These are phyloP conservation scores for Jaenimonas drosophilae DNA, from an alignment of 208 protist species.

Conservation along the genomic window DNA sequence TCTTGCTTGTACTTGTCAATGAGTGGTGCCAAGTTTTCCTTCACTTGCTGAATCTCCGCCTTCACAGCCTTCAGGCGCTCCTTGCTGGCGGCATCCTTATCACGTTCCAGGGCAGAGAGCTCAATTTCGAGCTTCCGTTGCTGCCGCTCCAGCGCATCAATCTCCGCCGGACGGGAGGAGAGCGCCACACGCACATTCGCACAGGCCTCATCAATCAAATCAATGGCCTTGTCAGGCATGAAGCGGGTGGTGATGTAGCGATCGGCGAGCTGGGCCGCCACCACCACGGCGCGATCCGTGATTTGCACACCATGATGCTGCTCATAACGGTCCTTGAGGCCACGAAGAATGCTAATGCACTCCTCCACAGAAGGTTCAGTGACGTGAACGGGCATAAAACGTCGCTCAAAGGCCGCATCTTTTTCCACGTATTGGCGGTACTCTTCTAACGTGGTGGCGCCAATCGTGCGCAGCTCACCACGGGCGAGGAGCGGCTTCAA, in stretches of 20 bases:
- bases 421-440: slow-evolving; percentile 95
- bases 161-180: slow-evolving; percentile 91
- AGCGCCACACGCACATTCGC: slow-evolving; percentile 88
- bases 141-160: slow-evolving; percentile 90
- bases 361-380: slow-evolving; percentile 90
- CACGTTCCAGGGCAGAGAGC: slow-evolving; percentile 83
- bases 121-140: slow-evolving; percentile 89
- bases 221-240: slow-evolving; percentile 97
- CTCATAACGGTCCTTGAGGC: slow-evolving; percentile 77
- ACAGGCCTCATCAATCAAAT: slow-evolving; percentile 94
- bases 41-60: slow-evolving; percentile 60
- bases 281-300: slow-evolving; percentile 51
- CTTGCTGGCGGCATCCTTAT: slow-evolving; percentile 72
- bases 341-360: slow-evolving; percentile 94
- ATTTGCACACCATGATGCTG: slow-evolving; percentile 63
- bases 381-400: slow-evolving; percentile 94
- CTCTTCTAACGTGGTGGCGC: slow-evolving; percentile 94
- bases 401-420: slow-evolving; percentile 93
- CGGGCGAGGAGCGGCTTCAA: slow-evolving; percentile 95
- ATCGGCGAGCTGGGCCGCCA: slow-evolving; percentile 53
- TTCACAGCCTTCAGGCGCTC: slow-evolving; percentile 63
- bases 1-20: slow-evolving; percentile 78
- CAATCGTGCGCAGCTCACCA: slow-evolving; percentile 90
- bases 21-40: slow-evolving; percentile 77
- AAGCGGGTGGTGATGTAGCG: slow-evolving; percentile 93